A percentile compares a stretch with the other conserved stretches of the same genome.
Conservation (phyloP, 768 basidiomycete genomes). For the Mycena filopes region DNA sequence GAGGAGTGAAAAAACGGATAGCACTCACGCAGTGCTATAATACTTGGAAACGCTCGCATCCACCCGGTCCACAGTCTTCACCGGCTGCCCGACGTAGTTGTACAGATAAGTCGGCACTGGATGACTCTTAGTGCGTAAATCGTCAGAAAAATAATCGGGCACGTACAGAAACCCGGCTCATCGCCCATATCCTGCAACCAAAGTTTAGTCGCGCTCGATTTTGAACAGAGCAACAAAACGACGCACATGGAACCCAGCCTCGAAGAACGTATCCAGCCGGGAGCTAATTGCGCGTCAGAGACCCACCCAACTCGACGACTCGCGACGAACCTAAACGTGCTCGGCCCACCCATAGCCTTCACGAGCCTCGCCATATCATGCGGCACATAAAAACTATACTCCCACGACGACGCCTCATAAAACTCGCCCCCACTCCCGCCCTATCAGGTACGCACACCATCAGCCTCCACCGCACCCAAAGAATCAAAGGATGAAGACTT, state of each 20-base stretch:
- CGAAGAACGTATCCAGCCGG: conserved; percentile 30
- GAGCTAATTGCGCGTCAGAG: conserved; percentile 12
- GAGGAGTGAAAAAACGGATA: too few species aligned
- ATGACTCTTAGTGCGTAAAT: neutral
- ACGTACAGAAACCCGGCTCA: conserved; percentile 32
- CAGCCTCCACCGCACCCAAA: neutral
- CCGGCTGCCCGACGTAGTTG: conserved; percentile 33
- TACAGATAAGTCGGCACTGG: conserved; percentile 33
- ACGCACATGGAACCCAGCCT: conserved; percentile 26
- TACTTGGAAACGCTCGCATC: conserved; percentile 16
- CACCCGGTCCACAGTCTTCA: conserved; percentile 32
- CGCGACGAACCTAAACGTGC: conserved; percentile 31
- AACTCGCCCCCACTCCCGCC: conserved; percentile 25
- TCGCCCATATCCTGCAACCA: conserved; percentile 31
- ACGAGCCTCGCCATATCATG: conserved; percentile 32
- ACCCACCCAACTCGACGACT: too few species aligned
- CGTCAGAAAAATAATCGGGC: neutral
- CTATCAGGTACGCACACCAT: conserved; percentile 4
- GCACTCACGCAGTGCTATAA: conserved; percentile 27
- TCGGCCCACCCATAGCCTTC: conserved; percentile 20
- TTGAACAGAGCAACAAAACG: too few species aligned
- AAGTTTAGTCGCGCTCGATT: neutral
- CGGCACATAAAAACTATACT: conserved; percentile 31
- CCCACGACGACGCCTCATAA: conserved; percentile 34
- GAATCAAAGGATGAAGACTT: neutral